Percentiles rank a stretch among this genome's conserved stretches.
These are phyloP conservation scores for Tubosaeta sp. DNA, from an alignment of 768 basidiomycete genomes.

Conservation along the genomic window DNA sequence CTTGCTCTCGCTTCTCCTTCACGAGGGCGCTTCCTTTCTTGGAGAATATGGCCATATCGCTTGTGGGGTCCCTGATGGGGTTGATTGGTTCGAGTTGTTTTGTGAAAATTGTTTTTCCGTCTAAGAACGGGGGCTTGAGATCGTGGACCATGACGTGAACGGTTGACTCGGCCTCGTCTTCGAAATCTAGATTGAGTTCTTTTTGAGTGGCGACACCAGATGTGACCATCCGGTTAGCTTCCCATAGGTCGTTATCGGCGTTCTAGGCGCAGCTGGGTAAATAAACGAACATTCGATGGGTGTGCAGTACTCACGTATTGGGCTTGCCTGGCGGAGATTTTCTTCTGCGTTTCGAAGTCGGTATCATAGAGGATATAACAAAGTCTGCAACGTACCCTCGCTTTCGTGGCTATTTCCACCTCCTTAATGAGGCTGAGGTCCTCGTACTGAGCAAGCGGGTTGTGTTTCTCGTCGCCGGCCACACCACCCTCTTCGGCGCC, in stretches of 20 bases:
- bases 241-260: conserved; percentile 98
- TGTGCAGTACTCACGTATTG: conserved; percentile 70
- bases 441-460: conserved; percentile 90
- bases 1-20: conserved; percentile 93
- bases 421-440: conserved; percentile 68
- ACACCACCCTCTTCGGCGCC: conserved; percentile 85
- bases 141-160: conserved; percentile 98
- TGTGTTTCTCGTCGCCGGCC: conserved; percentile 88
- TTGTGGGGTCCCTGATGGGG: conserved; percentile 88
- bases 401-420: conserved; percentile 71
- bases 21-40: conserved; percentile 96
- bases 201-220: conserved; percentile 91
- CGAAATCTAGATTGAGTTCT: conserved; percentile 87
- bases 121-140: conserved; percentile 95
- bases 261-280: conserved; percentile 51
- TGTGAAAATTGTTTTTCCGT: conserved; percentile 93
- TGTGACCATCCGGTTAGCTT: conserved; percentile 94
- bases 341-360: conserved; percentile 49
- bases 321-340: conserved; percentile 90
- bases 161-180: conserved; percentile 93
- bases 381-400: conserved; percentile 47
- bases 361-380: not conserved
- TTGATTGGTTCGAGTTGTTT: conserved; percentile 97
- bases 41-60: conserved; percentile 93
- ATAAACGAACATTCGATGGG: not conserved